Base-by-base conservation (phyloP, 805 yeast species). In the Cyberlindnera misumaiensis region DNA sequence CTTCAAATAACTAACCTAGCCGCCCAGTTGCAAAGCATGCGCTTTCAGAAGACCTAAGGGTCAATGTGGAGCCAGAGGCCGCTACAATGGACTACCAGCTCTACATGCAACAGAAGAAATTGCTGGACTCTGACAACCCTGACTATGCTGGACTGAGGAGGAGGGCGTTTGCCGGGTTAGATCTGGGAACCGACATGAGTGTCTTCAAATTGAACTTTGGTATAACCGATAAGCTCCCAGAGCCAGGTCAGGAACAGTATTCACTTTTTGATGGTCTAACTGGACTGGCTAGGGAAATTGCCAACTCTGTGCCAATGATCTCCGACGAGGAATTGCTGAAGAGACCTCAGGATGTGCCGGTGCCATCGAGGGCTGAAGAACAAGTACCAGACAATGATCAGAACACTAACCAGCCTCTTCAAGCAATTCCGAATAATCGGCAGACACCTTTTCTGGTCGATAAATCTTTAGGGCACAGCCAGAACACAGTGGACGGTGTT, bases 61-160 rank as follows among this genome's bases (percentile, higher is more conserved):
- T 40, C 15, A 39, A 42, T 11, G 26, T 30, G 4, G 36, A 39
- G 14, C 27, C 37, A 14, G 44, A 43, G 11, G 12, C 28, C 1
- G 30, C 14, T 6, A 35, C 35, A 10, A 11, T 4, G 18, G 49
- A 35, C 6, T 28, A 31, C 30, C 15, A 17, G 2, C 28, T 17
- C 16, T 38, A 37, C 30, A 10, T 30, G 13, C 11, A 5, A 12
- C 13, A 8, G 11, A 36, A 31, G 27, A 12, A n/a, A 7, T 11
- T 22, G 12, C 32, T 36, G 30, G 39, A 36, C 15, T 4, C 10
- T 24, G 39, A 36, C 12, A 29, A 29, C n/a, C 30, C 32, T 13
- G 28, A 46, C 18, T 44, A 45, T 37, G 47, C 48, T 14, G 52
- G 45, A 1, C 38, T 47, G 2, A 13, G 37, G 2, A 41, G 43